Evolutionary conservation across 805 yeast species (phyloP).

Genomic region (Scheffersomyces spartinae): DNA sequence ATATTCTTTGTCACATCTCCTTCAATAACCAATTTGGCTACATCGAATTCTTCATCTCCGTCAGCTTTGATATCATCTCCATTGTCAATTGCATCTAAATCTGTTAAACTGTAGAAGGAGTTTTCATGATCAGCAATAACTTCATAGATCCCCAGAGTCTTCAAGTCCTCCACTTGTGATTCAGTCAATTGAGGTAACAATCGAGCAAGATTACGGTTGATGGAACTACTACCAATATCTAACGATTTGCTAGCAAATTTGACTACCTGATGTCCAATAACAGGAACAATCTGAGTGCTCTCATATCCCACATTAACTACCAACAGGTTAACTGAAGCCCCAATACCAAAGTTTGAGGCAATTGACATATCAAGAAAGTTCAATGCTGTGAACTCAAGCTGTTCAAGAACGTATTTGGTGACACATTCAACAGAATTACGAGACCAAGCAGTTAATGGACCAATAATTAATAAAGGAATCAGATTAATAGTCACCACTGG

Average conservation of each 20-base stretch:
- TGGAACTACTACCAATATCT: constrained; percentile 52
- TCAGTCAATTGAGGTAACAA: constrained; percentile 47
- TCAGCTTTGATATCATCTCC: constrained; percentile 16
- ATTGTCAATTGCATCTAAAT: constrained; percentile 13
- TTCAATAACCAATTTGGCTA: constrained; percentile 79
- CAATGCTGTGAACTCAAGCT: constrained; percentile 60
- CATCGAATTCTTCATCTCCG: constrained; percentile 73
- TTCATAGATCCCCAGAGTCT: constrained; percentile 67
- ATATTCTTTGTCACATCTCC: constrained; percentile 62
- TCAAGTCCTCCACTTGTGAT: constrained; percentile 62
- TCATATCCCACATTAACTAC: constrained; percentile 75
- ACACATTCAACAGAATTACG: constrained; percentile 54
- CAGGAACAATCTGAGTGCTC: constrained; percentile 67
- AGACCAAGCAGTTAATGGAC: constrained; percentile 57
- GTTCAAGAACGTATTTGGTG: constrained; percentile 67
- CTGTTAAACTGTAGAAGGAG: constrained; percentile 52
- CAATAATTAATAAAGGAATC: constrained; percentile 60
- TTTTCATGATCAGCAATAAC: constrained; percentile 59
- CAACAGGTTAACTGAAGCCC: constrained; percentile 49
- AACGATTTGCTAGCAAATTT: constrained; percentile 40
- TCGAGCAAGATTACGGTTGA: constrained; percentile 42
- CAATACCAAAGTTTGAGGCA: constrained; percentile 65
- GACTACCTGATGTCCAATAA: constrained; percentile 60
- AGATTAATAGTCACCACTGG: constrained; percentile 44
- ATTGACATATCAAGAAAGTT: constrained; percentile 57